Base-by-base conservation (phyloP, 768 basidiomycete species). In the Gloeopeniophorella convolvens region DNA sequence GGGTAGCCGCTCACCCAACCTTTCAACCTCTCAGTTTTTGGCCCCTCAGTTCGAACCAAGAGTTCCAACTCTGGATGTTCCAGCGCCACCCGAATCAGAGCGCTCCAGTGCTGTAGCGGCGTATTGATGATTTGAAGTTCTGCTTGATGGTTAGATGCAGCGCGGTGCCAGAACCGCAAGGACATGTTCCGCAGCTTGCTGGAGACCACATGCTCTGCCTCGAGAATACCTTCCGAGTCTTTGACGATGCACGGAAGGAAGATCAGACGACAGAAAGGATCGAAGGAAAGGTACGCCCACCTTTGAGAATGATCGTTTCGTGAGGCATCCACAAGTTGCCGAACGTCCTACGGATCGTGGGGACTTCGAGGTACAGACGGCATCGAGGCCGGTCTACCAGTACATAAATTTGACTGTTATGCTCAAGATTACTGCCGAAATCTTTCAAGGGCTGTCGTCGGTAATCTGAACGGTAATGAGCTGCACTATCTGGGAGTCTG, bases 291-390 rank as follows among this genome's bases (percentile, higher is more conserved):
- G 21, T 11, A 6, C 9, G 30, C 20, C 36, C 35, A 47, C 45
- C 45, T 36, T 50, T 50, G 33, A 50, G 35, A 20, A 50, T 50
- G 32, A 50, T 18, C n/a, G 20, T 43, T 34, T 23, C 10, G 6
- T 30, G 10, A 8, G 49, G 49, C 20, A 28, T 36, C 49, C 49
- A 50, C 24, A 50, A 1, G 16, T 50, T 50, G 12, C 49, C 49
- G 18, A 30, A 46, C 13, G n/a, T 9, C 5, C 35, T 23, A 18
- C 16, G 35, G 26, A 27, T 12, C 3, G 5, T 26, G 4, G n/a
- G n/a, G n/a, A n/a, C n/a, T n/a, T 46, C 26, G 23, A 46, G 34
- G 24, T 27, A 37, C 8, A 46, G 26, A 5, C 26, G 34, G 15
- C 34, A 36, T n/a, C n/a, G n/a, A 18, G 26, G 26, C 28, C 37